Conservation (phyloP, 2,329 filamentous ascomycete genomes). For the Fusarium praegraminearum region DNA sequence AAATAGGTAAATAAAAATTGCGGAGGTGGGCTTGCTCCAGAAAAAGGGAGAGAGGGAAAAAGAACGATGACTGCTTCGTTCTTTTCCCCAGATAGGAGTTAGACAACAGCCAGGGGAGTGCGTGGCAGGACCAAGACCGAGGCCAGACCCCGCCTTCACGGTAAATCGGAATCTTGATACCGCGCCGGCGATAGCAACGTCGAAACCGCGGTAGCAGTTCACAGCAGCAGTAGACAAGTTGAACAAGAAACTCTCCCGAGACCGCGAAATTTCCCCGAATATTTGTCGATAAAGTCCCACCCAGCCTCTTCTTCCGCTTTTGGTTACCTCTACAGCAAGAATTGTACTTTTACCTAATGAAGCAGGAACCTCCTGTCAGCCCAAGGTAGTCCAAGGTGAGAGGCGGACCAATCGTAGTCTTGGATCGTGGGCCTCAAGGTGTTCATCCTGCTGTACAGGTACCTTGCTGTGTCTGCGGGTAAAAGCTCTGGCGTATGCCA, state of each 20-base stretch:
- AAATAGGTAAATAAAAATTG: constrained; percentile 26
- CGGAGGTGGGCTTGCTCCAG: constrained; percentile 40
- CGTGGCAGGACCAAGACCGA: neutral
- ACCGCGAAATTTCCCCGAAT: constrained; percentile 40
- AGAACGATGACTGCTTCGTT: constrained; percentile 9
- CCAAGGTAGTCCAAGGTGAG: constrained; percentile 21
- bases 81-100: constrained; percentile 32
- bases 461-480: constrained; percentile 18
- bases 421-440: constrained; percentile 15
- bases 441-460: constrained; percentile 21
- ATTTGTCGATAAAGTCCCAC: neutral
- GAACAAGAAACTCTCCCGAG: constrained; percentile 19
- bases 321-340: constrained; percentile 13
- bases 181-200: constrained; percentile 26
- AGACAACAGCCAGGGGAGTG: constrained; percentile 7
- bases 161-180: constrained; percentile 34
- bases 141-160: constrained; percentile 20
- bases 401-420: constrained; percentile 36
- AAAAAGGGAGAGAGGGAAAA: constrained; percentile 9
- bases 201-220: constrained; percentile 3
- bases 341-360: constrained; percentile 40
- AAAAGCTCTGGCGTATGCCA: constrained; percentile 26
- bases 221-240: neutral
- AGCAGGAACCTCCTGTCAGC: constrained; percentile 26
- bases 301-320: constrained; percentile 9